Evolutionary conservation across 495 filamentous ascomycete genomes (phyloP).

Genomic region (Penicillium steckii): DNA sequence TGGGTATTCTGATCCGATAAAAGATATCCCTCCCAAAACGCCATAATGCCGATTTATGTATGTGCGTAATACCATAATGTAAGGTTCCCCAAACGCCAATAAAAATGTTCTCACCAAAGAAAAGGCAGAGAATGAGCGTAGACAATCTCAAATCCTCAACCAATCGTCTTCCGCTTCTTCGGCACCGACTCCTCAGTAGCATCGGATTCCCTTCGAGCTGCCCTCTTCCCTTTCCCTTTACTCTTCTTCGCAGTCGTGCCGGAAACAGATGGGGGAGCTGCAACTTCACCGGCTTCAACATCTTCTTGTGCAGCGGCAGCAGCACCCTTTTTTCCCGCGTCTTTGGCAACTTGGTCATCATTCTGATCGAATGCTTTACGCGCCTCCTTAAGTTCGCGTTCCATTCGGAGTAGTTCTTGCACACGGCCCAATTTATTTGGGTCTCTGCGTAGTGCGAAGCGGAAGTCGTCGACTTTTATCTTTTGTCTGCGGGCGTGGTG

Average conservation of each 20-base stretch:
- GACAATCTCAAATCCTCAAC: conserved; percentile 1
- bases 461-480: conserved; percentile 97
- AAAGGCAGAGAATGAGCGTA: not conserved
- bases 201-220: conserved; percentile 39
- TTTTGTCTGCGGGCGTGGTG: conserved; percentile 84
- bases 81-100: not conserved
- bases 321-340: conserved; percentile 38
- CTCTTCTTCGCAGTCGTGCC: conserved; percentile 30
- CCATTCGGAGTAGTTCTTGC: conserved; percentile 79
- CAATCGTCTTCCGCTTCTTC: conserved; percentile 44
- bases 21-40: not conserved
- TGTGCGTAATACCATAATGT: not conserved
- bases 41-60: not conserved
- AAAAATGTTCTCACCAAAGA: not conserved
- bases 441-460: conserved; percentile 84
- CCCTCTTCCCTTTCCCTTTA: conserved; percentile 44
- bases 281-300: conserved; percentile 9
- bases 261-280: conserved; percentile 21
- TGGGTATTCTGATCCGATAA: not conserved
- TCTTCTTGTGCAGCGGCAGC: conserved; percentile 2
- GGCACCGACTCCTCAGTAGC: conserved; percentile 41
- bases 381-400: conserved; percentile 74
- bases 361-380: conserved; percentile 65
- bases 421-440: conserved; percentile 84
- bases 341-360: conserved; percentile 49